These are phyloP conservation scores for Ambrosia artemisiifolia DNA, from an alignment of 129 eudicot genomes.

Conservation along the genomic window DNA sequence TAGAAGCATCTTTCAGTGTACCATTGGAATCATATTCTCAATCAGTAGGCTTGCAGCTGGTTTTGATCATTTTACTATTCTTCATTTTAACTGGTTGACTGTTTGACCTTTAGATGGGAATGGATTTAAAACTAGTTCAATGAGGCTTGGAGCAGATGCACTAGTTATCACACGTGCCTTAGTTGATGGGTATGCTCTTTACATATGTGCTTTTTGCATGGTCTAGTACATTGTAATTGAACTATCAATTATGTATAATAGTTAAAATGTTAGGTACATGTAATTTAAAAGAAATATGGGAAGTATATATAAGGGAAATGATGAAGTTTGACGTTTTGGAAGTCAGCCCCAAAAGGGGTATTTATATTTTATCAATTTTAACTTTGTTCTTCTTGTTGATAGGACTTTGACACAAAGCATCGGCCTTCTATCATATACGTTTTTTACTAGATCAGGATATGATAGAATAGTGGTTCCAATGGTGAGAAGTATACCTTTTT, in stretches of 20 bases:
- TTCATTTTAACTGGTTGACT: slow-evolving; percentile 18
- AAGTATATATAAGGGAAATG: neutral
- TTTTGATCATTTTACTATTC: neutral
- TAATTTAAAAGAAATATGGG: no score
- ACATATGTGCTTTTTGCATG: neutral
- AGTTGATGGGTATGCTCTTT: slow-evolving; percentile 38
- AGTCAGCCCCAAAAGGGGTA: neutral
- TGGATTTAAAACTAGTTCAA: slow-evolving; percentile 91
- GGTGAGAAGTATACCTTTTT: slow-evolving; percentile 44
- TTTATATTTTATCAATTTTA: neutral
- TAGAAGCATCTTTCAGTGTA: slow-evolving; percentile 11
- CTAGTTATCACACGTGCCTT: slow-evolving; percentile 73
- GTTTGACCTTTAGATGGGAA: slow-evolving; percentile 75
- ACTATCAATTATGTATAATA: no score
- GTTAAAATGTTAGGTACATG: no score
- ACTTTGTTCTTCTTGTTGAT: slow-evolving; percentile 27
- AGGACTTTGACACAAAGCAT: slow-evolving; percentile 70
- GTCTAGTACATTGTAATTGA: neutral
- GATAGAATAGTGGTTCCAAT: slow-evolving; percentile 89
- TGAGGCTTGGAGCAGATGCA: slow-evolving; percentile 96
- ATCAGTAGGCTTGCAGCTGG: slow-evolving; percentile 13
- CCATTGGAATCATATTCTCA: slow-evolving; percentile 24
- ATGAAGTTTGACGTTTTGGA: neutral
- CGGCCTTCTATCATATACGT: slow-evolving; percentile 87
- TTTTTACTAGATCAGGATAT: slow-evolving; percentile 60